Percentiles rank a stretch among this genome's conserved stretches.
Evolutionary conservation across 345 rosid genomes (phyloP).

Genomic region (Melaleuca quinquenervia): DNA sequence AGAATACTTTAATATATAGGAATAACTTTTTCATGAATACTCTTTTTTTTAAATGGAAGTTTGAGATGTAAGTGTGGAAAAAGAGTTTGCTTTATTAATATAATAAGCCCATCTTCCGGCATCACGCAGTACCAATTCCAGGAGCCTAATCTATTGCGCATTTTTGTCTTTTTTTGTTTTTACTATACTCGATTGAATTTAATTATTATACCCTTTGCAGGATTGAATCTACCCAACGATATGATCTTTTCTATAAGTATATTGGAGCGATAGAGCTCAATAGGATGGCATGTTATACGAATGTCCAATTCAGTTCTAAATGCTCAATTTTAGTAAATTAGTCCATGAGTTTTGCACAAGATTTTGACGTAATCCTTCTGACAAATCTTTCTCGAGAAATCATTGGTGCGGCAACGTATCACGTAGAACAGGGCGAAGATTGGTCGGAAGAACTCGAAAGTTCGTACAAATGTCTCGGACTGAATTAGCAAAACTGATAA

Average conservation of each 20-base stretch:
- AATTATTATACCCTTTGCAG: neutral
- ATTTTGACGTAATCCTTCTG: neutral
- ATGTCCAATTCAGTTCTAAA: neutral
- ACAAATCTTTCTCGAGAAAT: neutral
- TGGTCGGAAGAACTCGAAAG: no score
- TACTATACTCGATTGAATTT: neutral
- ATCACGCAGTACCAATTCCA: neutral
- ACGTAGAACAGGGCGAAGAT: no score
- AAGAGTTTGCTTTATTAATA: neutral
- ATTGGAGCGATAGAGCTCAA: neutral
- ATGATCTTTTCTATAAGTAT: neutral
- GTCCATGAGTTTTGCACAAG: fast-evolving
- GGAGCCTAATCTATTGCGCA: neutral
- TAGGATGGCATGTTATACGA: fast-evolving
- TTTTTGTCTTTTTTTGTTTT: neutral
- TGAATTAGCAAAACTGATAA: no score
- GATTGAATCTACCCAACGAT: neutral
- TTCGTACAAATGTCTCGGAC: no score
- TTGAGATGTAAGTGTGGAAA: neutral
- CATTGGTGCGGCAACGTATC: no score
- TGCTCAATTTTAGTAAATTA: neutral
- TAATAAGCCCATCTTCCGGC: neutral
- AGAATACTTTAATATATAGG: neutral
- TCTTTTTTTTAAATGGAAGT: neutral
- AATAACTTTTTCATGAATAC: neutral